Percentiles rank a stretch among this genome's conserved stretches.
phyloP scores from a whole-genome alignment of 345 rosid genomes.

The Anastatica hierochuntica region DNA sequence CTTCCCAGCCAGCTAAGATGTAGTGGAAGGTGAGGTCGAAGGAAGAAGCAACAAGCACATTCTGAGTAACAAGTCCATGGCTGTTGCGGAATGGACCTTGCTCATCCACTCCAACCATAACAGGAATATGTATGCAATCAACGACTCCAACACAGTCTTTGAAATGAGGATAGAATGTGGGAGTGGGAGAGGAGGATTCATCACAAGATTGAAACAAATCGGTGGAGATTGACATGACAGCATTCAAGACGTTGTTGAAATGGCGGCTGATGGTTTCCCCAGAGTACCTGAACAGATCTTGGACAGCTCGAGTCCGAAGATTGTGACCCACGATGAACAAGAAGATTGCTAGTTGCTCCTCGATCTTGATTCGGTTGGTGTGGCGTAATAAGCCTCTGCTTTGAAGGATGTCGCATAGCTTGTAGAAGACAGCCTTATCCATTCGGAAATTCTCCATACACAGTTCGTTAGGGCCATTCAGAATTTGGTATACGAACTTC shows the following conservation, averaged over 20 bases:
- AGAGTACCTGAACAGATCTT: constrained; percentile 62
- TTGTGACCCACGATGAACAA: constrained; percentile 79
- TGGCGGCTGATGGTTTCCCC: constrained; percentile 95
- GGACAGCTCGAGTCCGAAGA: constrained; percentile 81
- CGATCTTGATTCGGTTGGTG: constrained; percentile 79
- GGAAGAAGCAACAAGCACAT: constrained; percentile 69
- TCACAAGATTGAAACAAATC: constrained; percentile 77
- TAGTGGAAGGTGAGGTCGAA: constrained; percentile 78
- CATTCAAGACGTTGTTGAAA: constrained; percentile 84
- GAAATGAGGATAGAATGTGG: constrained; percentile 57
- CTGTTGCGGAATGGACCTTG: constrained; percentile 81
- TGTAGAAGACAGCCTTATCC: constrained; percentile 81
- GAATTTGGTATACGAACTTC: constrained; percentile 73
- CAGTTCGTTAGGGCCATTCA: constrained; percentile 48
- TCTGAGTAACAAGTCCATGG: constrained; percentile 71
- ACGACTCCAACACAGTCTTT: constrained; percentile 88
- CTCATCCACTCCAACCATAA: constrained; percentile 85
- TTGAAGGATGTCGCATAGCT: constrained; percentile 67
- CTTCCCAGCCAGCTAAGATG: constrained; percentile 97
- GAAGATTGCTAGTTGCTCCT: constrained; percentile 85
- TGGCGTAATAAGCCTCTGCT: constrained; percentile 73
- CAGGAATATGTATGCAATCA: constrained; percentile 74
- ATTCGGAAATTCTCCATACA: constrained; percentile 81
- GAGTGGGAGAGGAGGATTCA: no score
- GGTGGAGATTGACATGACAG: constrained; percentile 56